Conservation (phyloP, 805 yeast species). For the Kuraishia capsulata region DNA sequence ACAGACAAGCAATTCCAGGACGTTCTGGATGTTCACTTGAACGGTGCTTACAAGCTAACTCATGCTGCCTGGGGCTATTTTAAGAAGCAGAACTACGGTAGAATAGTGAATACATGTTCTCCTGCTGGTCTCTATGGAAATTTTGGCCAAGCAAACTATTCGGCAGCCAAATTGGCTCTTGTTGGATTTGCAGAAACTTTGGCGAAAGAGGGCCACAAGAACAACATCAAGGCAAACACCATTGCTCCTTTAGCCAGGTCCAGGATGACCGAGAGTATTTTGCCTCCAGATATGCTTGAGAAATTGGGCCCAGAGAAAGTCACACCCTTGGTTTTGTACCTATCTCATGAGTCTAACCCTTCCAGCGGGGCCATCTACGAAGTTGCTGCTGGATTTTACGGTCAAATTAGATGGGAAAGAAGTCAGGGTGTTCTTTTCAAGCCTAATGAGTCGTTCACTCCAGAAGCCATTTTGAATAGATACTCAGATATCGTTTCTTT, state of each 20-base stretch:
- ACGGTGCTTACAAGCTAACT: constrained; percentile 80
- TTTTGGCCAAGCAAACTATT: constrained; percentile 93
- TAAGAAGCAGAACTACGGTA: constrained; percentile 77
- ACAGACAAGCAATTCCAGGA: constrained; percentile 66
- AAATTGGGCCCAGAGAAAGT: constrained; percentile 79
- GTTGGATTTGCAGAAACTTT: constrained; percentile 91
- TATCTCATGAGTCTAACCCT: constrained; percentile 56
- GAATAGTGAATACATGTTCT: constrained; percentile 88
- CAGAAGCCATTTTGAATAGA: constrained; percentile 69
- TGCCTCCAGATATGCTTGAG: constrained; percentile 80
- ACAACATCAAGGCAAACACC: constrained; percentile 75
- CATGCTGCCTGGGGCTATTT: constrained; percentile 90
- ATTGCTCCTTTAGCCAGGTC: constrained; percentile 95
- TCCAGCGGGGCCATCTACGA: constrained; percentile 77
- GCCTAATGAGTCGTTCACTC: constrained; percentile 69
- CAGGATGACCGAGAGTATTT: constrained; percentile 87
- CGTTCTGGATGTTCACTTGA: constrained; percentile 81
- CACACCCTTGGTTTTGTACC: constrained; percentile 82
- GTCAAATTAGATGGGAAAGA: constrained; percentile 93
- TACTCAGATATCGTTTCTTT: constrained; percentile 59
- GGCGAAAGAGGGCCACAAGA: constrained; percentile 86
- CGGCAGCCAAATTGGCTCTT: constrained; percentile 85
- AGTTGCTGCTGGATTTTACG: constrained; percentile 89
- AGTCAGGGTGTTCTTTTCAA: constrained; percentile 79
- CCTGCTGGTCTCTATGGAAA: constrained; percentile 97